A percentile compares a stretch with the other conserved stretches of the same genome.
These are phyloP conservation scores for Trifolium pratense DNA, from an alignment of 306 rosid genomes.

Conservation along the genomic window DNA sequence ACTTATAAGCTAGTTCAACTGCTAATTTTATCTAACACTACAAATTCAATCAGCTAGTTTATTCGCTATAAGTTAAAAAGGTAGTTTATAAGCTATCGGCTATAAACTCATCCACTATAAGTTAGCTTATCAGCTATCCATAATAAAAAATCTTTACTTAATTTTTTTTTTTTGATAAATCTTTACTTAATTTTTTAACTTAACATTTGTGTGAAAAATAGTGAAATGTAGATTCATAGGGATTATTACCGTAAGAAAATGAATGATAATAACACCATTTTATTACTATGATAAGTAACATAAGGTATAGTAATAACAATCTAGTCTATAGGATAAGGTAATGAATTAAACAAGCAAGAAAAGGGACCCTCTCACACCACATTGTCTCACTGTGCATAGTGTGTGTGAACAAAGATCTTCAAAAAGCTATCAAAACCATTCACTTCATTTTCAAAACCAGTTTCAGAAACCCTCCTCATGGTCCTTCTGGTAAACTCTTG, in stretches of 20 bases:
- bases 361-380: slow-evolving; percentile 30
- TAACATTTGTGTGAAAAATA: not conserved
- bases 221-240: not conserved
- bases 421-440: slow-evolving; percentile 20
- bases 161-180: too few species aligned
- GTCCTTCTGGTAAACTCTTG: slow-evolving; percentile 17
- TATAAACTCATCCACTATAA: too few species aligned
- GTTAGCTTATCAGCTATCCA: too few species aligned
- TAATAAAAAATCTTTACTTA: too few species aligned
- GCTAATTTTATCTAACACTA: too few species aligned
- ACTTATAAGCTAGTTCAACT: too few species aligned
- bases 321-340: not conserved
- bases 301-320: not conserved
- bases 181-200: too few species aligned
- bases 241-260: not conserved
- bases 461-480: slow-evolving; percentile 17
- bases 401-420: slow-evolving; percentile 28
- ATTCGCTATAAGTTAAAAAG: too few species aligned
- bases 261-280: not conserved
- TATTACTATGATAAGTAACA: not conserved
- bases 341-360: not conserved
- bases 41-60: too few species aligned
- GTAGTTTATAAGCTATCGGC: too few species aligned
- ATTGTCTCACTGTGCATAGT: slow-evolving; percentile 2
- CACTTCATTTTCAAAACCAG: slow-evolving; percentile 37